Conservation (phyloP, 2,329 filamentous ascomycete genomes). For the Rosellinia necatrix region DNA sequence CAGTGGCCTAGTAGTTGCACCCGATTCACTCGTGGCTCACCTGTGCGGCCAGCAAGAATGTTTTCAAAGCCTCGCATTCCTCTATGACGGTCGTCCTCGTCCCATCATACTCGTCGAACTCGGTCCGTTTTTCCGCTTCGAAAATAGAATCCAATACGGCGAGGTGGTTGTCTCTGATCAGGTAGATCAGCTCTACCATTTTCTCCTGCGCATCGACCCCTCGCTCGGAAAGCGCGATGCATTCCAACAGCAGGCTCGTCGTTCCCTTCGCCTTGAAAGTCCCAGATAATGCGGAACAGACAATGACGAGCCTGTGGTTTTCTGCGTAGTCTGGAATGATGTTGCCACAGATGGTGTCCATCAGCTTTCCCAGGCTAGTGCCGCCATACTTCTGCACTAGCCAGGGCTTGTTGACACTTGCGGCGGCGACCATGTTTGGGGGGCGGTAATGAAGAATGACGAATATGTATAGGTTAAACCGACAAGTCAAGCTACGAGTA, state of each 20-base stretch:
- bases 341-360: slow-evolving; percentile 51
- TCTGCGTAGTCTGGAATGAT: slow-evolving; percentile 42
- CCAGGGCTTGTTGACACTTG: slow-evolving; percentile 46
- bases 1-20: slow-evolving; percentile 7
- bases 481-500: neutral
- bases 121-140: slow-evolving; percentile 14
- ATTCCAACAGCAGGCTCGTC: slow-evolving; percentile 50
- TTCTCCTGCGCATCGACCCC: slow-evolving; percentile 34
- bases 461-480: neutral
- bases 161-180: slow-evolving; percentile 56
- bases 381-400: slow-evolving; percentile 67
- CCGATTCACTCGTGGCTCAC: slow-evolving; percentile 32
- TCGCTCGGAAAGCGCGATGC: slow-evolving; percentile 34
- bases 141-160: slow-evolving; percentile 41
- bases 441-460: neutral
- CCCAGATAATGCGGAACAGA: slow-evolving; percentile 60
- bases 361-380: slow-evolving; percentile 62
- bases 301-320: slow-evolving; percentile 55
- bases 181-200: slow-evolving; percentile 54
- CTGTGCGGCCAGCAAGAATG: slow-evolving; percentile 58
- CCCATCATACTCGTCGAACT: slow-evolving; percentile 42
- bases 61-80: slow-evolving; percentile 54
- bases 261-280: slow-evolving; percentile 60
- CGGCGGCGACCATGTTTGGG: slow-evolving; percentile 27
- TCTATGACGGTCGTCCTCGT: slow-evolving; percentile 50